A percentile compares a stretch with the other conserved stretches of the same genome.
Evolutionary conservation across 2,329 filamentous ascomycete species (phyloP).

Genomic region (Periconia sp.): DNA sequence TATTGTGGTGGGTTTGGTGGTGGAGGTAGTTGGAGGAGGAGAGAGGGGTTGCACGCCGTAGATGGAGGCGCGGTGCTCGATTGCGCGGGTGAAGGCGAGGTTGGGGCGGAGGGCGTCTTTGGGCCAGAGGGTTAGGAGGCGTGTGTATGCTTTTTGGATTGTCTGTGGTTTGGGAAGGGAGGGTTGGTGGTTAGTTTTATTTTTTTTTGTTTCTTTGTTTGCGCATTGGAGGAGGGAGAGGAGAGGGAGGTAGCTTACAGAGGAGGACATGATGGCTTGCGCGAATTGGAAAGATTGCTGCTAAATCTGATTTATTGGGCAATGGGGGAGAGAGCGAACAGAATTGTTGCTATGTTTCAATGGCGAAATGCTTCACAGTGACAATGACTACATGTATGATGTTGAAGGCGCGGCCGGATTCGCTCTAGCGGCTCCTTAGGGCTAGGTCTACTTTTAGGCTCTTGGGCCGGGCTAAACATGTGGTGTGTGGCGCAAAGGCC

Average conservation of each 20-base stretch:
- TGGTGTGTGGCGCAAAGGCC: too few relatives aligned
- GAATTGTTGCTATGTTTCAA: not conserved
- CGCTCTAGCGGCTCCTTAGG: not conserved
- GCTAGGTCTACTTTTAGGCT: too few relatives aligned
- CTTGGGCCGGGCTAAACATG: too few relatives aligned
- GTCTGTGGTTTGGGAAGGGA: conserved; percentile 16
- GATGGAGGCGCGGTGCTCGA: conserved; percentile 42
- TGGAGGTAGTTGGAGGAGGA: not conserved
- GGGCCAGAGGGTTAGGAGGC: conserved; percentile 54
- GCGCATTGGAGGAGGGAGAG: not conserved
- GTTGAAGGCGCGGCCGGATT: not conserved
- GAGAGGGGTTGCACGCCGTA: conserved; percentile 4
- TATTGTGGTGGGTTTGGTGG: conserved; percentile 1
- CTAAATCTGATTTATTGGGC: not conserved
- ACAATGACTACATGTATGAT: not conserved
- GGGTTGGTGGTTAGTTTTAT: not conserved
- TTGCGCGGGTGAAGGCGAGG: conserved; percentile 47
- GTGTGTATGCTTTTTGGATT: conserved; percentile 52
- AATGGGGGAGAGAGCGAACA: not conserved
- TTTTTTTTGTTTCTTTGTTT: not conserved
- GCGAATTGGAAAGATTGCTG: not conserved
- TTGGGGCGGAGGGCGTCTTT: conserved; percentile 53
- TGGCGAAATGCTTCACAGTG: not conserved
- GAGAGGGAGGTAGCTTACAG: conserved; percentile 8
- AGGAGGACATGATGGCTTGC: conserved; percentile 9